Evolutionary conservation across 2,329 filamentous ascomycete genomes (phyloP), one percentile per base, ranked within the genome.

Genomic region (Xylaria multiplex): DNA sequence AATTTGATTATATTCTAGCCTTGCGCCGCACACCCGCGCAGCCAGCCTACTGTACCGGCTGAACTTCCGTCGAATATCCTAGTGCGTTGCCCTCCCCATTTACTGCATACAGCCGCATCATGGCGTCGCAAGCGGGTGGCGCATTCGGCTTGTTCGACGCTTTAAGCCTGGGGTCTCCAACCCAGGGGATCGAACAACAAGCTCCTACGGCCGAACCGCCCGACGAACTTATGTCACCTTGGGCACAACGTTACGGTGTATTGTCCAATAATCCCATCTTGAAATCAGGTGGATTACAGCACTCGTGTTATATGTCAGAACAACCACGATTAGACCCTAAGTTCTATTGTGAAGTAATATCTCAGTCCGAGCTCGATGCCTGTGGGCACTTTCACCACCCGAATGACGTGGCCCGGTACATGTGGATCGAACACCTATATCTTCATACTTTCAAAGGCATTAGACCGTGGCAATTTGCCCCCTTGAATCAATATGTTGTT

Each of bases 401-500:
- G 43, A 62, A 42, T 11, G 50, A 56, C 19, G 42, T 56, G 5
- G 19, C 46, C n/a, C 46, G 16, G 22, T 32, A 40, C 19, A 40
- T 62, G 14, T 32, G 40, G 5, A 49, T 27, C 16, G 43, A 46
- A 6, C 3, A 9, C 14, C 19, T 32, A 6, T 30, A 61, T 5
- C 3, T 3, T 22, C 14, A 1, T 14, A 0, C 6, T n/a, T 37
- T 27, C 19, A 32, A 7, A 9, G 43, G 49, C 13, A 24, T 54
- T 4, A 8, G 13, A 5, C 42, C 30, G 9, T 65, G 57, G 62
- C 32, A 45, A 22, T 43, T 13, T 9, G 43, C 24, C 19, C 22
- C 52, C 16, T 22, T 56, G 37, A 61, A 42, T 42, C 49, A 50
- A 55, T 45, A 57, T 6, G 42, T 61, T 16, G 56, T 52, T 14